These are phyloP conservation scores for Crassisporium funariophilum DNA, from an alignment of 768 basidiomycete genomes.

Conservation along the genomic window DNA sequence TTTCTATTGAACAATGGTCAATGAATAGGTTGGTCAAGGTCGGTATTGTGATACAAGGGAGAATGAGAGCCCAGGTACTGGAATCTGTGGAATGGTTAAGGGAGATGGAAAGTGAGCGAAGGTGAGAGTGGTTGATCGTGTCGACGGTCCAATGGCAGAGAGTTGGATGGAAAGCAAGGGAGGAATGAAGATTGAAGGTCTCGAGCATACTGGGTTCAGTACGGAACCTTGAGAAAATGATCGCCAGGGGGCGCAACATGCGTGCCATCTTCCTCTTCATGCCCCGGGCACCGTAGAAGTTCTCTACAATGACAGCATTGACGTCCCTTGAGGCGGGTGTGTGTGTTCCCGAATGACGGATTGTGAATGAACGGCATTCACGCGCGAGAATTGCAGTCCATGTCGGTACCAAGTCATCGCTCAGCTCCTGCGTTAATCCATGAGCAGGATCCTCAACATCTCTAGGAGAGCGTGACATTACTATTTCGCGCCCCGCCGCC, in stretches of 20 bases:
- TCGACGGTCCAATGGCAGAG: constrained; percentile 25
- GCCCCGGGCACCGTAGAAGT: not conserved
- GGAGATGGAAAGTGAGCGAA: constrained; percentile 25
- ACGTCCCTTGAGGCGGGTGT: not conserved
- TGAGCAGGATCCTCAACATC: not conserved
- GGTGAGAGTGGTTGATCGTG: constrained; percentile 20
- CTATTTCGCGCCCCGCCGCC: not conserved
- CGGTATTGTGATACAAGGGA: constrained; percentile 23
- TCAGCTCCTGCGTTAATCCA: constrained; percentile 7
- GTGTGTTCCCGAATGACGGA: constrained; percentile 8
- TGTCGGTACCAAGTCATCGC: not conserved
- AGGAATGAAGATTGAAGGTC: constrained; percentile 24
- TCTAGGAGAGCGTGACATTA: not conserved
- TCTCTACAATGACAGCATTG: not conserved
- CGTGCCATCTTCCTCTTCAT: not conserved
- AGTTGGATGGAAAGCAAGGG: constrained; percentile 22
- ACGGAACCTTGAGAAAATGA: constrained; percentile 3
- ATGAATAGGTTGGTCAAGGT: constrained; percentile 23
- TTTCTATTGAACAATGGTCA: constrained; percentile 15
- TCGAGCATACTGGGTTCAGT: constrained; percentile 6
- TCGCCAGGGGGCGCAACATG: not conserved
- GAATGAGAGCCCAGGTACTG: constrained; percentile 20
- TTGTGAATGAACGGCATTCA: constrained; percentile 5
- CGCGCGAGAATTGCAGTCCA: not conserved
- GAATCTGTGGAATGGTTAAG: constrained; percentile 16